Conservation (phyloP, 2,329 filamentous ascomycete genomes). For the Colletotrichum echinochloae region DNA sequence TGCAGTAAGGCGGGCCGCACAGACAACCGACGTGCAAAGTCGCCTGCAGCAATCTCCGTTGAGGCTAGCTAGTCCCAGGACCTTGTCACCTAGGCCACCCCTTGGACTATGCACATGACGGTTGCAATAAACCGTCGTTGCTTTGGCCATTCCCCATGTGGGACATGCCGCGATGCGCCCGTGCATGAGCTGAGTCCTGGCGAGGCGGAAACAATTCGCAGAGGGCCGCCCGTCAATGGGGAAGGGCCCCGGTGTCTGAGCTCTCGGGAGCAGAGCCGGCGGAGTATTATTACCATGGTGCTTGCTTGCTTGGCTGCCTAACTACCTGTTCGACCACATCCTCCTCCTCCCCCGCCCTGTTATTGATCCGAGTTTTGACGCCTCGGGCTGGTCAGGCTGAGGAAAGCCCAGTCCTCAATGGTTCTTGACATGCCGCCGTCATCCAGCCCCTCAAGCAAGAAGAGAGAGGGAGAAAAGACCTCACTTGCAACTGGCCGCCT, state of each 20-base stretch:
- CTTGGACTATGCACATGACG: conserved; percentile 26
- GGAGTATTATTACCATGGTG: conserved; percentile 26
- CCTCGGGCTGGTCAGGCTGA: conserved; percentile 21
- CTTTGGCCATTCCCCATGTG: conserved; percentile 14
- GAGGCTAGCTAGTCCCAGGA: conserved; percentile 22
- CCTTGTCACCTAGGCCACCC: conserved; percentile 14
- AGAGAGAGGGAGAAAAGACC: background rate
- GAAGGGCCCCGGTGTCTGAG: conserved; percentile 31
- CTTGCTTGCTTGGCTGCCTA: background rate
- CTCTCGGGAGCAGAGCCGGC: conserved; percentile 39
- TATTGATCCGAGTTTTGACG: conserved; percentile 21
- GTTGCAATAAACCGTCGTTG: conserved; percentile 28
- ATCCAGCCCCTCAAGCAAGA: background rate
- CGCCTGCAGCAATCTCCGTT: conserved; percentile 38
- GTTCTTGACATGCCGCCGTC: background rate
- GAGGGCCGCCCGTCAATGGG: conserved; percentile 28
- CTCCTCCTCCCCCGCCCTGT: background rate
- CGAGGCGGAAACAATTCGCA: conserved; percentile 20
- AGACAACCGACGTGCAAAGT: conserved; percentile 29
- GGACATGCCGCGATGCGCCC: conserved; percentile 26
- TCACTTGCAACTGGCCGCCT: conserved; percentile 1
- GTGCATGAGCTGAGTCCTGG: conserved; percentile 33
- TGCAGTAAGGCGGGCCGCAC: conserved; percentile 29
- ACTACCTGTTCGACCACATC: background rate
- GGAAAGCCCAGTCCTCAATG: background rate